These are phyloP conservation scores for Aegilops sharonensis DNA, from an alignment of 176 grass and related monocot genomes.

Conservation along the genomic window DNA sequence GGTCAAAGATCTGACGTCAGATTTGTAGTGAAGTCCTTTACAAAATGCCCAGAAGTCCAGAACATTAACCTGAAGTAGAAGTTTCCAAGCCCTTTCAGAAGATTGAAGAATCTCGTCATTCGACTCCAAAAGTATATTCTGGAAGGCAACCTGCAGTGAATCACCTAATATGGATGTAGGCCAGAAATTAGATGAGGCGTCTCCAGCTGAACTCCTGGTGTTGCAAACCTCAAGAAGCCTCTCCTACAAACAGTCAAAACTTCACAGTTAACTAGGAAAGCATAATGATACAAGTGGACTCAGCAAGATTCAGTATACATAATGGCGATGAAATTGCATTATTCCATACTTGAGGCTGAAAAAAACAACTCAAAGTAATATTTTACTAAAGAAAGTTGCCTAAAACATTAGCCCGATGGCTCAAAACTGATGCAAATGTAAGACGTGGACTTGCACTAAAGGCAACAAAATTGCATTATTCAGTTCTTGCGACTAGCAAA, in stretches of 20 bases:
- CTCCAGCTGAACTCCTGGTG: constrained; percentile 52
- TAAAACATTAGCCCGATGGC: neutral
- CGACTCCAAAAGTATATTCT: constrained; percentile 96
- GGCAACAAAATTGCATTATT: constrained; percentile 1
- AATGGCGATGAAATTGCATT: constrained; percentile 4
- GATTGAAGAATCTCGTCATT: constrained; percentile 93
- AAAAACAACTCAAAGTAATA: neutral
- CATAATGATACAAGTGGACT: constrained; percentile 1
- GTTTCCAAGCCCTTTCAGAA: constrained; percentile 94
- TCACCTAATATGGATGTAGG: constrained; percentile 82
- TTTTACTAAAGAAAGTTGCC: constrained; percentile 1
- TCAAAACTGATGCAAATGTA: constrained; percentile 1
- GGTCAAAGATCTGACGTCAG: too few species aligned
- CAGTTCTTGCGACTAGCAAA: neutral
- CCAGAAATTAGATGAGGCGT: constrained; percentile 64
- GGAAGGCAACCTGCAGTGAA: constrained; percentile 88
- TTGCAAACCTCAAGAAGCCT: constrained; percentile 90
- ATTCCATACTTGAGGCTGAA: neutral
- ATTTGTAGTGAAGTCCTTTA: neutral
- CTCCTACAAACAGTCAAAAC: constrained; percentile 58
- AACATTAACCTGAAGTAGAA: constrained; percentile 88
- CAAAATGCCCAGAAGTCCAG: constrained; percentile 16
- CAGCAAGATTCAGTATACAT: neutral
- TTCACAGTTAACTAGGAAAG: constrained; percentile 29
- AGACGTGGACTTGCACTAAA: neutral